Percentiles rank a stretch among this genome's conserved stretches.
Conservation (phyloP, 2,329 filamentous ascomycete species). For the Calycina marina region DNA sequence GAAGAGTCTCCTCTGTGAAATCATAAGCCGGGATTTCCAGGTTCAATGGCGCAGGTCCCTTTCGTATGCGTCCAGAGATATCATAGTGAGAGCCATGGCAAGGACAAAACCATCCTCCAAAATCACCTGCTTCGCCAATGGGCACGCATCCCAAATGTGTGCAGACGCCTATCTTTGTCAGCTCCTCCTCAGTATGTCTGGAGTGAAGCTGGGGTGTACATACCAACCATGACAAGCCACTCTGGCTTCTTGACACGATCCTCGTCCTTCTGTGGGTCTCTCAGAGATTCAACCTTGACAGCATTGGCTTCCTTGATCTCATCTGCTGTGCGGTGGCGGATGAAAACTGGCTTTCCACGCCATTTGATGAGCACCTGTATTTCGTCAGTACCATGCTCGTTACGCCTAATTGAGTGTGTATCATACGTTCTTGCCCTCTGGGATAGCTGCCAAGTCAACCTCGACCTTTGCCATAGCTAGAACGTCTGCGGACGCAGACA, state of each 20-base stretch:
- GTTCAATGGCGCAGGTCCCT: conserved; percentile 93
- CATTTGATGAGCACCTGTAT: conserved; percentile 93
- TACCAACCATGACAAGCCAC: conserved; percentile 98
- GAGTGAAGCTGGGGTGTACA: conserved; percentile 4
- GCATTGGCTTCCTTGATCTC: conserved; percentile 95
- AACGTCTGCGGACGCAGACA: conserved; percentile 97
- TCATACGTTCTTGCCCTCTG: conserved; percentile 96
- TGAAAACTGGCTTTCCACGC: conserved; percentile 99
- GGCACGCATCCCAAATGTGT: conserved; percentile 98
- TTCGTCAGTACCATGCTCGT: conserved; percentile 7
- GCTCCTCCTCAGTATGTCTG: conserved; percentile 15
- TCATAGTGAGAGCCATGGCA: conserved; percentile 99
- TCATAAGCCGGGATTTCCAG: conserved; percentile 87
- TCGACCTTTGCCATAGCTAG: conserved; percentile 99
- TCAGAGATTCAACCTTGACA: conserved; percentile 66
- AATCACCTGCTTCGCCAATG: conserved; percentile 97
- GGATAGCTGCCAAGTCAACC: conserved; percentile 81
- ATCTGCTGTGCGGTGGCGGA: conserved; percentile 86
- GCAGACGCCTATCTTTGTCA: conserved; percentile 81
- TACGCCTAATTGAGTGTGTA: conserved; percentile 4
- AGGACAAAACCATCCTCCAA: conserved; percentile 98
- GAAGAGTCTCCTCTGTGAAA: conserved; percentile 77
- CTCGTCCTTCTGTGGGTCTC: conserved; percentile 81
- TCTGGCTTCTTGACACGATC: conserved; percentile 97
- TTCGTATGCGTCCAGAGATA: conserved; percentile 95